Percentiles rank a stretch among this genome's conserved stretches.
phyloP scores from a whole-genome alignment of 2,329 filamentous ascomycete species.

The Huntiella savannae region DNA sequence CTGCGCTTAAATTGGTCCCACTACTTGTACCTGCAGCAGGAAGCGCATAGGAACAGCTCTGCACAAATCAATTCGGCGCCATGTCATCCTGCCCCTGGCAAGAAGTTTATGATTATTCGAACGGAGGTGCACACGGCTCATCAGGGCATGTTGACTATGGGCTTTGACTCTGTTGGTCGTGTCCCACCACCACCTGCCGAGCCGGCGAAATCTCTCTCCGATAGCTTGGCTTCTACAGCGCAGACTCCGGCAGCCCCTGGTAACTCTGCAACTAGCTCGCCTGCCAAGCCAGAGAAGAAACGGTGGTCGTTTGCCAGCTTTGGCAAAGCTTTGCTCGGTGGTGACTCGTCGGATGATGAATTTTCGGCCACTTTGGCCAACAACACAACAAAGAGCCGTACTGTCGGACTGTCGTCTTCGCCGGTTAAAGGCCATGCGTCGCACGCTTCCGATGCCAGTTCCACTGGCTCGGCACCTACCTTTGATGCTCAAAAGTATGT shows the following conservation, averaged over 20 bases:
- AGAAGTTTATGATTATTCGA: constrained; percentile 73
- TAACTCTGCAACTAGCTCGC: background rate
- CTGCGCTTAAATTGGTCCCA: constrained; percentile 60
- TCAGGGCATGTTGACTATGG: constrained; percentile 29
- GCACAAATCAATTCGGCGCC: constrained; percentile 48
- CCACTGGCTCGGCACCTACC: constrained; percentile 34
- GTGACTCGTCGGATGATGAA: constrained; percentile 8
- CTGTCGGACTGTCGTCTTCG: constrained; percentile 17
- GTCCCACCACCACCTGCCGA: constrained; percentile 14
- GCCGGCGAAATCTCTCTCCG: constrained; percentile 14
- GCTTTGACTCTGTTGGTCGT: constrained; percentile 29
- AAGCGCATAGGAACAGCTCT: constrained; percentile 29
- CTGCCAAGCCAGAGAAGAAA: constrained; percentile 29
- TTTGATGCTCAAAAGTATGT: constrained; percentile 39
- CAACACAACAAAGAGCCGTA: constrained; percentile 1
- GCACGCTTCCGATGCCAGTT: constrained; percentile 30
- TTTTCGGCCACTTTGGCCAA: constrained; percentile 13
- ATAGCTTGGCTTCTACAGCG: background rate
- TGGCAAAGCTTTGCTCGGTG: constrained; percentile 34
- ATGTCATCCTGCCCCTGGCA: constrained; percentile 68
- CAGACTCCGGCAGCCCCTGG: background rate
- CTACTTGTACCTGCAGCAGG: constrained; percentile 55
- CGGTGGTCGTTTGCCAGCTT: constrained; percentile 44
- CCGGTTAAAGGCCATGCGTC: constrained; percentile 17
- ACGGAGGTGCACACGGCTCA: constrained; percentile 39